Base-by-base conservation (phyloP, 129 eudicot species). In the Tagetes patula region DNA sequence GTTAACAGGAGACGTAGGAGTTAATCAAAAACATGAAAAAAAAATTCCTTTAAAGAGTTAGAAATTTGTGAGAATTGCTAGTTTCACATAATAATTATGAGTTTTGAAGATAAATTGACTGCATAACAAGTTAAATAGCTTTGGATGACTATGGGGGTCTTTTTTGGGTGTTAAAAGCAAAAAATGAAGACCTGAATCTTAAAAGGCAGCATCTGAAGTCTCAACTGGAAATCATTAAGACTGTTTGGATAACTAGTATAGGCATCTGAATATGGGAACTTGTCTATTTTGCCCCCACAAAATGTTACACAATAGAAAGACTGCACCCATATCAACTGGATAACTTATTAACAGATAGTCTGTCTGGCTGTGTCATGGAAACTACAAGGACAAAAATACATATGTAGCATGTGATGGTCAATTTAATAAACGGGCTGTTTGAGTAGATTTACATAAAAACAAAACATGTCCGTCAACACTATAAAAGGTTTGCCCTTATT, bases 391-490 rank as follows among this genome's bases (percentile, higher is more conserved):
- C 60, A 47, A 34, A 58, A n/a, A 33, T 61, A 60, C 67, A 60
- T 33, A 72, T 33, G 43, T 59, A 59, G 30, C 47, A 36, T 36
- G 62, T 40, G 60, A 48, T 47, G 12, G 50, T 30, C 52, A 49
- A 27, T 40, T 36, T 49, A 6, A 67, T 76, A 67, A 67, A 45
- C 47, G 7, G 59, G 42, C 55, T 42, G 3, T 46, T 33, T 39
- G 41, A 74, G 71, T 47, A 48, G 47, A 47, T 14, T 37, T 66
- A 6, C 74, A 53, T 42, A 13, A 76, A 37, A 20, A 74, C 37
- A 74, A 74, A 74, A 62, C 60, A 62, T 63, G 33, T 34, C 52
- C 45, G 42, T 47, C 72, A 65, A 64, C 36, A 65, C 73, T 75
- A 33, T 31, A 75, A n/a, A 38, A 75, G 65, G 42, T 32, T 41